Conservation (phyloP, 495 filamentous ascomycete genomes). For the Umbilicaria muhlenbergii region DNA sequence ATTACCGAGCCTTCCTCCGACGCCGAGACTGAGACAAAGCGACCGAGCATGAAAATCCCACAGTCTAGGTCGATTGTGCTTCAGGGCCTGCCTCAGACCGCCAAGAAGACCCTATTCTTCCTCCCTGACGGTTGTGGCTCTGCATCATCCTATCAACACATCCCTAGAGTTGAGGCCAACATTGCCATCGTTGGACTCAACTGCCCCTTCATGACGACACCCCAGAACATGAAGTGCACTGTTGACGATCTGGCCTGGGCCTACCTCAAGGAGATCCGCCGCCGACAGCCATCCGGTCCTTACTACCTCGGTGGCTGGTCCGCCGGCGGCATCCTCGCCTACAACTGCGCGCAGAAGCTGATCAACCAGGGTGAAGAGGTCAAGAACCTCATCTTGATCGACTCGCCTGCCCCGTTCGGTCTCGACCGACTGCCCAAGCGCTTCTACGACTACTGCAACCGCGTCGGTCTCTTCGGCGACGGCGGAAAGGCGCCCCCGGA, state of each 20-base stretch:
- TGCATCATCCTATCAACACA: conserved; percentile 43
- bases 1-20: too few species aligned
- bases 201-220: conserved; percentile 44
- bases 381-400: conserved; percentile 20
- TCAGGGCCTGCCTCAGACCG: conserved; percentile 34
- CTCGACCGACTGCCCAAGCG: conserved; percentile 19
- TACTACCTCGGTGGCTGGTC: conserved; percentile 50
- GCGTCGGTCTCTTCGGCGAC: conserved; percentile 19
- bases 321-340: conserved; percentile 30
- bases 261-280: conserved; percentile 47
- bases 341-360: conserved; percentile 20
- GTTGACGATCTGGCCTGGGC: conserved; percentile 37
- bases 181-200: conserved; percentile 43
- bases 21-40: too few species aligned
- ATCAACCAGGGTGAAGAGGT: conserved; percentile 16
- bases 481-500: conserved; percentile 13
- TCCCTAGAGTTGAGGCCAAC: conserved; percentile 28
- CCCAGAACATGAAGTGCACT: conserved; percentile 35
- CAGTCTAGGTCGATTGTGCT: conserved; percentile 37
- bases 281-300: conserved; percentile 46
- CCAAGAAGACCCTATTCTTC: conserved; percentile 51
- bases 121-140: conserved; percentile 67
- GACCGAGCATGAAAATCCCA: conserved; percentile 2
- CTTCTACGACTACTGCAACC: conserved; percentile 23
- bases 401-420: conserved; percentile 18